Evolutionary conservation across 2,329 filamentous ascomycete species (phyloP), one percentile per base, ranked within the genome.

Genomic region (Clarireedia monteithiana): DNA sequence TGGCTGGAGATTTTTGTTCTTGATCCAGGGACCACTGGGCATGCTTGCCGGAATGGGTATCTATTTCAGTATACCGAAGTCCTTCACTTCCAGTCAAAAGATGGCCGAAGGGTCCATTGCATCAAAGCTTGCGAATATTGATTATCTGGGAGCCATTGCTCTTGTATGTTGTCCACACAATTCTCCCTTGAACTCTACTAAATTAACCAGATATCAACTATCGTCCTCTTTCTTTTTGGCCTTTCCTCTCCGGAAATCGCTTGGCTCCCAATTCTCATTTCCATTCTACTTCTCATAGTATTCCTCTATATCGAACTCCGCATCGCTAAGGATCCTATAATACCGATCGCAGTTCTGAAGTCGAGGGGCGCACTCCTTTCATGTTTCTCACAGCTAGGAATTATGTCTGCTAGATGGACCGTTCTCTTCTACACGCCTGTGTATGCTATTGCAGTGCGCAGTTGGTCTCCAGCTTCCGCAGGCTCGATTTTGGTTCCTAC

Each of bases 341-440:
- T 95, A 50, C 89, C 89, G 1, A 73, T 91, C 49, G 70, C 78
- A 1, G 77, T 94, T 1, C 78, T 95, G 27, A 79, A 77, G 51
- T 89, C 85, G 10, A 80, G 85, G 27, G 85, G 84, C 30, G 82
- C 88, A 1, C 74, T 92, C 3, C 72, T 92, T 23, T 86, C 86
- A 1, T 92, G 89, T 66, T 66, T 91, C 23, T 80, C 85, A 1
- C 88, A 90, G 50, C 77, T 91, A 0, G 84, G 86, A 20, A 80
- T 90, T 68, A 92, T 95, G 88, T 84, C 88, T 67, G 79, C 86
- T 2, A 84, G 90, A 56, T 95, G 89, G 89, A 79, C 78, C 6
- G 78, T 95, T 2, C 75, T 95, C 6, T 94, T 91, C 74, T 95
- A 90, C 71, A 80, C 85, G 0, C 89, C 90, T 0, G 82, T 90